Percentiles rank a stretch among this genome's conserved stretches.
phyloP scores from a whole-genome alignment of 148 eudicot genomes.

The Mesembryanthemum crystallinum region DNA sequence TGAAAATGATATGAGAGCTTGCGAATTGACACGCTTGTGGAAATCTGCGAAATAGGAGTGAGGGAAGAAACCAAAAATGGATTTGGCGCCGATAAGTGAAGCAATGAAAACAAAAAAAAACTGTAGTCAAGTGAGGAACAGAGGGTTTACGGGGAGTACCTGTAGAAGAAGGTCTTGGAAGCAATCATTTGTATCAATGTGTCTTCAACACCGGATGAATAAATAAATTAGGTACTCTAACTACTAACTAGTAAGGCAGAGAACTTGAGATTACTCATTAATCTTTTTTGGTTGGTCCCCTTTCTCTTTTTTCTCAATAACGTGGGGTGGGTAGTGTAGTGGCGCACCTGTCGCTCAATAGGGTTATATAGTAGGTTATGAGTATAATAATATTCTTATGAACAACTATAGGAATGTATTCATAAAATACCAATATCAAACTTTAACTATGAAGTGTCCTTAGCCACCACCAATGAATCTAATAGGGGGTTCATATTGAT shows the following conservation, averaged over 20 bases:
- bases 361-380: too few species aligned
- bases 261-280: not conserved
- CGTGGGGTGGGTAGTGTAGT: too few species aligned
- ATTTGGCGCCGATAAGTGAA: not conserved
- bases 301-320: too few species aligned
- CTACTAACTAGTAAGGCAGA: not conserved
- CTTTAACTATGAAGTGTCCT: too few species aligned
- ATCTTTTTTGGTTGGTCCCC: too few species aligned
- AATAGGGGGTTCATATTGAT: too few species aligned
- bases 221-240: too few species aligned
- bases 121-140: not conserved
- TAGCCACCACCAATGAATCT: too few species aligned
- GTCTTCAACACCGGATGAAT: not conserved
- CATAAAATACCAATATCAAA: too few species aligned
- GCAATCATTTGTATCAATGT: not conserved
- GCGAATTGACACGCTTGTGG: conserved; percentile 28
- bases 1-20: conserved; percentile 13
- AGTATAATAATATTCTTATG: too few species aligned
- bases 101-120: not conserved
- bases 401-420: too few species aligned
- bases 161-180: not conserved
- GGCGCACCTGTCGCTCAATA: too few species aligned
- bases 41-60: conserved; percentile 26
- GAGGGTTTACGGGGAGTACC: not conserved
- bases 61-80: not conserved